These are phyloP conservation scores for Lycium ferocissimum DNA, from an alignment of 257 asterid genomes.

Conservation along the genomic window DNA sequence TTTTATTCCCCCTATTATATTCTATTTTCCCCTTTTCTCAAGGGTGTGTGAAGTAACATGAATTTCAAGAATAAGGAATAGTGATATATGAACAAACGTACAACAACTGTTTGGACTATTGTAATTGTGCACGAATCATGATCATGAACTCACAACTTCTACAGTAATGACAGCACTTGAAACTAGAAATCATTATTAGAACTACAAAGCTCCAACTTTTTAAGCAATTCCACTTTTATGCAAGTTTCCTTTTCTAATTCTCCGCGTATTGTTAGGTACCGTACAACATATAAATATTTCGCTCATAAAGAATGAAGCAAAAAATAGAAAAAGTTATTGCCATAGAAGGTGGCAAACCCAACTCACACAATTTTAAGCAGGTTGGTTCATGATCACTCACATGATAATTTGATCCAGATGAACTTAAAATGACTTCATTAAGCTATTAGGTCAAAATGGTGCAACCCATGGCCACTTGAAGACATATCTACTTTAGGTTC, in stretches of 20 bases:
- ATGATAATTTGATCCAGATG: not conserved
- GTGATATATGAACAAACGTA: conserved; percentile 4
- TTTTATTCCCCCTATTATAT: too few species aligned
- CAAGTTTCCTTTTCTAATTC: not conserved
- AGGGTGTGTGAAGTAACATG: too few species aligned
- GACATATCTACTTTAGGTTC: too few species aligned
- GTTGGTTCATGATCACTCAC: not conserved
- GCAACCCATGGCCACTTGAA: too few species aligned
- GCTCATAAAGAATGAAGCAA: not conserved
- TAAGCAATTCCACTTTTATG: conserved; percentile 23
- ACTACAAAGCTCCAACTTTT: not conserved
- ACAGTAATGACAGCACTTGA: conserved; percentile 21
- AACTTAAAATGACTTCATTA: too few species aligned
- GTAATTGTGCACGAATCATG: not conserved
- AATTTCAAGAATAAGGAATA: not conserved
- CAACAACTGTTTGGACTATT: conserved; percentile 20
- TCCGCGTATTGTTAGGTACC: not conserved
- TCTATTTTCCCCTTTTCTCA: too few species aligned
- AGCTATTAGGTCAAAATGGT: not conserved
- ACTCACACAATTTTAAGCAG: not conserved
- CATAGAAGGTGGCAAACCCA: not conserved
- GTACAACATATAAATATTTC: not conserved
- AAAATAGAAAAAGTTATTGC: not conserved
- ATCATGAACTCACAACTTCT: conserved; percentile 36
- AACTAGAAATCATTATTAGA: not conserved